These are phyloP conservation scores for Heimioporus sp. DNA, from an alignment of 768 basidiomycete genomes.

Conservation along the genomic window DNA sequence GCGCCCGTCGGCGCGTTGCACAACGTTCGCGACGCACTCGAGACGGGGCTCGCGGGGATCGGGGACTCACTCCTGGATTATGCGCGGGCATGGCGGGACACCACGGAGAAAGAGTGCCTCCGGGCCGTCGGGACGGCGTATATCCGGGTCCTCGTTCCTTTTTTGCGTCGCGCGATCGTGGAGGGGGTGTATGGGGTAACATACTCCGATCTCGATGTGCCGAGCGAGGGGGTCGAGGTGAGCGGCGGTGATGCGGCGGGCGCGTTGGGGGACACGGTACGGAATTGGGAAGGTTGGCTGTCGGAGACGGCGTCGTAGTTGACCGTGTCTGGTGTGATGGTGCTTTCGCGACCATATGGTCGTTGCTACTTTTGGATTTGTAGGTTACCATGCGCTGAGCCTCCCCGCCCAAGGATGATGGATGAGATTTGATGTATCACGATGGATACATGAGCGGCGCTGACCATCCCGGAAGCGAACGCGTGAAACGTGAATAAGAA, in stretches of 20 bases:
- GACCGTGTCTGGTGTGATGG: not conserved
- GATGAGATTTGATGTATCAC: not conserved
- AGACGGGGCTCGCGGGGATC: slow-evolving; percentile 45
- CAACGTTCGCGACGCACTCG: slow-evolving; percentile 50
- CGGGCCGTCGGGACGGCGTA: slow-evolving; percentile 57
- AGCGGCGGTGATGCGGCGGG: not conserved
- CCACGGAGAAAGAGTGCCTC: slow-evolving; percentile 35
- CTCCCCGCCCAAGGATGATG: not conserved
- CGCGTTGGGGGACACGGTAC: slow-evolving; percentile 9
- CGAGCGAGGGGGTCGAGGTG: not conserved
- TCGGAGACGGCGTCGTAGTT: slow-evolving; percentile 5
- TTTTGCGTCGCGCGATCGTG: slow-evolving; percentile 62
- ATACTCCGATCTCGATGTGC: slow-evolving; percentile 10
- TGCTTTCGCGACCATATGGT: too few species aligned
- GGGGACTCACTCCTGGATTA: slow-evolving; percentile 50
- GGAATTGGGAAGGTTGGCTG: slow-evolving; percentile 32
- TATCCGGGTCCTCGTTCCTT: slow-evolving; percentile 64
- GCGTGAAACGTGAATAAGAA: not conserved
- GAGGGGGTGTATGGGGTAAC: slow-evolving; percentile 68
- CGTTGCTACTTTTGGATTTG: too few species aligned
- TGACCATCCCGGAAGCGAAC: not conserved
- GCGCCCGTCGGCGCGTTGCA: slow-evolving; percentile 62
- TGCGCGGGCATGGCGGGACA: slow-evolving; percentile 36
- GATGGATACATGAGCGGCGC: not conserved
- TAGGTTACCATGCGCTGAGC: not conserved